A percentile compares a stretch with the other conserved stretches of the same genome.
Conservation (phyloP, 2,329 filamentous ascomycete genomes). For the Penicillium hordei region DNA sequence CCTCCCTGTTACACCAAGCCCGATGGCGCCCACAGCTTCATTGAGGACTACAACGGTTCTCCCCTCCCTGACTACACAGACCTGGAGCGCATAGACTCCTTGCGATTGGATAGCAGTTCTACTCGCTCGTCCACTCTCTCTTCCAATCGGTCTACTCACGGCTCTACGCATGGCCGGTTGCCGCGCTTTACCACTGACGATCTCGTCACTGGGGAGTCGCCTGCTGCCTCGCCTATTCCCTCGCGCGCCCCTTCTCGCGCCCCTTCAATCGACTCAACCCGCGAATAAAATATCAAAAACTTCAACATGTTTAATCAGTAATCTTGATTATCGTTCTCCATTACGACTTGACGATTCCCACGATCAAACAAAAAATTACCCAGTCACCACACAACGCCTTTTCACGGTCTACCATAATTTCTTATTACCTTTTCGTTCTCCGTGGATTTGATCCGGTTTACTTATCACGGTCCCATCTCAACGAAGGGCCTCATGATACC, state of each 20-base stretch:
- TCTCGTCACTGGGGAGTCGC: slow-evolving; percentile 23
- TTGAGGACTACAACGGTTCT: slow-evolving; percentile 50
- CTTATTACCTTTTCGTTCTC: neutral
- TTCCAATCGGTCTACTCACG: slow-evolving; percentile 19
- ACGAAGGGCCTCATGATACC: slow-evolving; percentile 2
- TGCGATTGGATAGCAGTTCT: slow-evolving; percentile 35
- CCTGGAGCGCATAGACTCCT: slow-evolving; percentile 46
- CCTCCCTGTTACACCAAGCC: slow-evolving; percentile 67
- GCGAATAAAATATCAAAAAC: slow-evolving; percentile 13
- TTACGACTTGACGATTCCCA: slow-evolving; percentile 9
- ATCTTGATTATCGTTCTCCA: slow-evolving; percentile 4
- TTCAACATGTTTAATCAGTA: neutral
- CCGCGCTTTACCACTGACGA: slow-evolving; percentile 37
- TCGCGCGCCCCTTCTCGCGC: slow-evolving; percentile 22
- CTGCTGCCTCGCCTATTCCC: slow-evolving; percentile 18
- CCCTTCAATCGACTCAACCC: slow-evolving; percentile 19
- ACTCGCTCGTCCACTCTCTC: slow-evolving; percentile 34
- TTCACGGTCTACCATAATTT: slow-evolving; percentile 1
- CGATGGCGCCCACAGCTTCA: slow-evolving; percentile 40
- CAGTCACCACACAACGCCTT: neutral
- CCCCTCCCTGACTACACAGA: slow-evolving; percentile 48
- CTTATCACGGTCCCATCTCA: neutral
- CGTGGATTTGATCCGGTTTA: neutral
- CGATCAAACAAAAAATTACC: slow-evolving; percentile 6
- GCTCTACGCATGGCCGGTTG: slow-evolving; percentile 17